Evolutionary conservation across 2,329 filamentous ascomycete genomes (phyloP).

Genomic region (Rhinocladiella similis): DNA sequence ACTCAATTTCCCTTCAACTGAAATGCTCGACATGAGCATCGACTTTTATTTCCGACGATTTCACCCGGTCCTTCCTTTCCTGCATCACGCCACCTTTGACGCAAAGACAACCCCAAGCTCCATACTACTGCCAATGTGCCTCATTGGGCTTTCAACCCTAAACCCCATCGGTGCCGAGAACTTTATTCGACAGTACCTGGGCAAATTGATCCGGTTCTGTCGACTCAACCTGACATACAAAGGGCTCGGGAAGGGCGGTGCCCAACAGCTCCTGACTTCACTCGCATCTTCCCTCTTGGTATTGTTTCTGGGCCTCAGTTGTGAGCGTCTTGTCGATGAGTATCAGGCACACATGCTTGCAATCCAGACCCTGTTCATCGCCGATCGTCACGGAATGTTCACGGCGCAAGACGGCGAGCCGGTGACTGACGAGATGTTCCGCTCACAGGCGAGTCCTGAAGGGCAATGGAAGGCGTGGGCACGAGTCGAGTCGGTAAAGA

Average conservation of each 20-base stretch:
- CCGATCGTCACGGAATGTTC: slow-evolving; percentile 15
- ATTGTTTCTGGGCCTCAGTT: slow-evolving; percentile 8
- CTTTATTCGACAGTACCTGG: slow-evolving; percentile 2
- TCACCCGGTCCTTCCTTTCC: slow-evolving; percentile 10
- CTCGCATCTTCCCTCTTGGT: slow-evolving; percentile 8
- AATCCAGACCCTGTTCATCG: slow-evolving; percentile 11
- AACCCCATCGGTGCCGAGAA: slow-evolving; percentile 3
- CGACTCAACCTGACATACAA: slow-evolving; percentile 11
- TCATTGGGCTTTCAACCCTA: slow-evolving; percentile 13
- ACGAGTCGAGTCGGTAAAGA: slow-evolving; percentile 9
- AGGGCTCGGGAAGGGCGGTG: slow-evolving; percentile 7
- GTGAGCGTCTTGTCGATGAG: slow-evolving; percentile 2
- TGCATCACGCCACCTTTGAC: slow-evolving; percentile 11
- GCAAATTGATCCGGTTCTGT: slow-evolving; percentile 8
- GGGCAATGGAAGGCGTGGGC: slow-evolving; percentile 7
- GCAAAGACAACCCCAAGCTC: slow-evolving; percentile 9
- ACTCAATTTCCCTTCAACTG: slow-evolving; percentile 4
- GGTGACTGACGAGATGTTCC: background rate
- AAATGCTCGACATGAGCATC: slow-evolving; percentile 13
- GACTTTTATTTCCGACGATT: slow-evolving; percentile 10
- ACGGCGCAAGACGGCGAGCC: slow-evolving; percentile 3
- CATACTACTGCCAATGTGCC: slow-evolving; percentile 9
- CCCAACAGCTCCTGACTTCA: slow-evolving; percentile 7
- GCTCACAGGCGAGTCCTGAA: background rate
- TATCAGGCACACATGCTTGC: slow-evolving; percentile 15